Evolutionary conservation across 352 stramenopile genomes (phyloP), one percentile per base, ranked within the genome.

Genomic region (Globisporangium perplexum): DNA sequence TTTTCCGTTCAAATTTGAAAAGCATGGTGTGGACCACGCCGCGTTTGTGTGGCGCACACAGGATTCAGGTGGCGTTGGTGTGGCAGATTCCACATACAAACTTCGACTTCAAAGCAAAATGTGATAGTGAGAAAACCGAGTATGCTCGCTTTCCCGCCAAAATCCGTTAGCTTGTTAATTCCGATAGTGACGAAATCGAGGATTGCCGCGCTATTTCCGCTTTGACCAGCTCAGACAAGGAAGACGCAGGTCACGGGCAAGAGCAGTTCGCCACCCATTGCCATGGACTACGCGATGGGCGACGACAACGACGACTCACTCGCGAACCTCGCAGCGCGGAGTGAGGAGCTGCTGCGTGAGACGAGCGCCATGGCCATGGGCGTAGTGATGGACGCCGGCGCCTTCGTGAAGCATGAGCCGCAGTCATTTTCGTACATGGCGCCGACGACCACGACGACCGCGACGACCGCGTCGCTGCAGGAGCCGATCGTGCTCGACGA

Each of bases 401-500:
- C 33, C 33, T 39, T 39, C 5, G 8, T 46, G 41, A 46, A 46
- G 41, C 12, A 1, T 7, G 41, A 46, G 41, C 41, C 41, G 41
- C 26, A 6, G 26, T 20, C 41, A 6, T 46, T 26, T 12, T 12
- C n/a, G 17, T 44, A 44, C 39, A 7, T 45, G 55, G 61, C 20
- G 58, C 67, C 39, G 68, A 51, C 10, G 17, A 31, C 10, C 14
- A 38, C 12, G 20, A 45, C n/a, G n/a, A n/a, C n/a, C n/a, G n/a
- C 39, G 68, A 47, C 10, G 18, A 24, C 11, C 15, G 24, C 7
- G 20, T 28, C n/a, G 8, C 4, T 23, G 6, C 46, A 53, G 20
- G 48, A 39, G 15, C 52, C 66, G 41, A 48, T 43, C 23, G 24
- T 57, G 17, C 33, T 60, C 12, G 20, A 36, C 17, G 47, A 50